Conservation (phyloP, 2,329 filamentous ascomycete genomes). For the Diaporthe sp. region DNA sequence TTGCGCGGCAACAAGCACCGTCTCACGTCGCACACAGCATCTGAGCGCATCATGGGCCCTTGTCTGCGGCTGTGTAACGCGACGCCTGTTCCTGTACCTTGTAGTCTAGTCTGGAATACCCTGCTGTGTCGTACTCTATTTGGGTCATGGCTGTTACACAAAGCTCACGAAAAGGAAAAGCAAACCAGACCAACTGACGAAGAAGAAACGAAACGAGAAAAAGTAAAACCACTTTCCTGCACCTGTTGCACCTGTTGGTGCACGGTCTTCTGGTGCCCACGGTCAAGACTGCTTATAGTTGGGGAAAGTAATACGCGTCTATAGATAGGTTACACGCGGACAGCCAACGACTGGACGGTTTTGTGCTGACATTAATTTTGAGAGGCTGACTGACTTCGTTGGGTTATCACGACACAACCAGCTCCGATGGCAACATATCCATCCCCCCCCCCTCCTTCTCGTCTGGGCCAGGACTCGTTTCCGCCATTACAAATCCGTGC, state of each 20-base stretch:
- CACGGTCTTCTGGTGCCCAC: background rate
- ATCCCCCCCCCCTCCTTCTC: background rate
- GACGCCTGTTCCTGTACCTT: background rate
- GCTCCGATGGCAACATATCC: slow-evolving; percentile 15
- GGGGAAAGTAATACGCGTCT: background rate
- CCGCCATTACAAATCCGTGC: slow-evolving; percentile 5
- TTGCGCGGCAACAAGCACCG: background rate
- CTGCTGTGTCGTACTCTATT: background rate
- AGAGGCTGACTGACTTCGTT: background rate
- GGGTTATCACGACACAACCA: slow-evolving; percentile 3
- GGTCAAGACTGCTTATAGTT: background rate
- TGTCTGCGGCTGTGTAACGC: slow-evolving; percentile 4
- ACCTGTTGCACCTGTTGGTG: background rate
- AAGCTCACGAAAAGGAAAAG: background rate
- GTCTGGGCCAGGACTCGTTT: background rate
- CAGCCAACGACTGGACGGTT: background rate
- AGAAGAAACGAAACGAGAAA: background rate
- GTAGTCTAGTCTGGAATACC: background rate
- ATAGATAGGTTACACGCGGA: too few species aligned
- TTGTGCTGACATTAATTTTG: background rate
- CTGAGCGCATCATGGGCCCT: background rate
- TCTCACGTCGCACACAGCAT: slow-evolving; percentile 9
- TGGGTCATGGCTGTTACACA: background rate
- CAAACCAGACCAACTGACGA: background rate
- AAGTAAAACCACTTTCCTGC: background rate